These are phyloP conservation scores for Auricularia sp. DNA, from an alignment of 768 basidiomycete genomes.

Conservation along the genomic window DNA sequence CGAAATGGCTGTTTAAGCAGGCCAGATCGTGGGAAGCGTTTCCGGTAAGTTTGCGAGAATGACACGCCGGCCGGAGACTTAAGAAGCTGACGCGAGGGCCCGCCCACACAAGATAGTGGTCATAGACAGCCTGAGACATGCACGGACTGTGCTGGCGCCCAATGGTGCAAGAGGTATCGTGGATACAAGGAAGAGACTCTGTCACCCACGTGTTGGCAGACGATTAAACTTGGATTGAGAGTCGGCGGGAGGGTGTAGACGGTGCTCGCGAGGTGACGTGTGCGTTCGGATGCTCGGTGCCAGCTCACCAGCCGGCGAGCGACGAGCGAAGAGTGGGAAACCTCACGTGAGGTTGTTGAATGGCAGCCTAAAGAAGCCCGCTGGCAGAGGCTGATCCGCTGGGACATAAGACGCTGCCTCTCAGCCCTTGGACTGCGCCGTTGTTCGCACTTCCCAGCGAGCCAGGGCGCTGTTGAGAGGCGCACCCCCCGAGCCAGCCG, in stretches of 20 bases:
- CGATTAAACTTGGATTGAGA: background rate
- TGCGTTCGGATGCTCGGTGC: background rate
- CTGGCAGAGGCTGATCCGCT: background rate
- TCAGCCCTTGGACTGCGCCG: background rate
- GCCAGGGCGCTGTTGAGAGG: too few relatives aligned
- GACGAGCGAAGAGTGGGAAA: background rate
- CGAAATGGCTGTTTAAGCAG: background rate
- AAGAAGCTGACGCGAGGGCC: background rate
- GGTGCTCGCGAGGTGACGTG: background rate
- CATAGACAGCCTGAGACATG: background rate
- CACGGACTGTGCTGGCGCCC: background rate
- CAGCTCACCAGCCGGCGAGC: background rate
- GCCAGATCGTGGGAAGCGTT: background rate
- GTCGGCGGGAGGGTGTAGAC: background rate
- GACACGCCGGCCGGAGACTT: background rate
- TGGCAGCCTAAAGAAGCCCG: background rate
- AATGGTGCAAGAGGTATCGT: background rate
- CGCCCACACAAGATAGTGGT: background rate
- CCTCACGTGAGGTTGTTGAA: slow-evolving; percentile 1
- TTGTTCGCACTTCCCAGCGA: background rate
- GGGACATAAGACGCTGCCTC: background rate
- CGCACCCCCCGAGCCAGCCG: too few relatives aligned
- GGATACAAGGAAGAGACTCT: background rate
- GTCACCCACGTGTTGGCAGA: background rate
- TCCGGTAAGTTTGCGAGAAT: background rate